phyloP scores from a whole-genome alignment of 2,329 filamentous ascomycete genomes.

The Penicillium hesseltinei region DNA sequence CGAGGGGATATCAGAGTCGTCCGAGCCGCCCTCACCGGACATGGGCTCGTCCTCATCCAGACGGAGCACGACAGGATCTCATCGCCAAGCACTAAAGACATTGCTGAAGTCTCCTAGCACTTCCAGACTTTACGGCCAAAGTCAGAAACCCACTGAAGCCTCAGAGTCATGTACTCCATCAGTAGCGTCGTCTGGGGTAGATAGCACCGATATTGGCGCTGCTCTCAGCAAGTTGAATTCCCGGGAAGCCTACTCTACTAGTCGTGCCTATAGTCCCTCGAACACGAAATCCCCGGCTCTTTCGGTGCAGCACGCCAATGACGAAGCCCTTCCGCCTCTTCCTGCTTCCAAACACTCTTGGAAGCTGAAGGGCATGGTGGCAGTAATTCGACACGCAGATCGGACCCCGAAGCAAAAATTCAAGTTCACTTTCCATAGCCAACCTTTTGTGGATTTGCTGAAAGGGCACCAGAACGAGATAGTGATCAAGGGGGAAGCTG shows the following conservation, averaged over 20 bases:
- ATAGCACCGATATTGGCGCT: constrained; percentile 26
- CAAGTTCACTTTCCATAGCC: constrained; percentile 98
- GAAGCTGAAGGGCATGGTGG: constrained; percentile 97
- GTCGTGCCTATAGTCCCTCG: constrained; percentile 25
- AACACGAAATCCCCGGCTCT: constrained; percentile 28
- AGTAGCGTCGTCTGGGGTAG: constrained; percentile 33
- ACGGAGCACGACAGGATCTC: constrained; percentile 42
- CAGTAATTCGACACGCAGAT: constrained; percentile 93
- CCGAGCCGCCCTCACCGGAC: constrained; percentile 38
- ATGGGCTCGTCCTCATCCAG: constrained; percentile 32
- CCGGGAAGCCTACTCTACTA: constrained; percentile 23
- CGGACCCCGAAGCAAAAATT: constrained; percentile 98
- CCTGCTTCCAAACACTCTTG: constrained; percentile 85
- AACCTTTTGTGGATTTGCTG: constrained; percentile 89
- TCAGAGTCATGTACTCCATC: constrained; percentile 35
- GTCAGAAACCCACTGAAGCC: constrained; percentile 43
- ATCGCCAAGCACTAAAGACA: constrained; percentile 54
- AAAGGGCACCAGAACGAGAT: constrained; percentile 97
- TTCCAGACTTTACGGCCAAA: constrained; percentile 53
- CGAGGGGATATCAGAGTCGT: constrained; percentile 34
- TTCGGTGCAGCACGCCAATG: constrained; percentile 25
- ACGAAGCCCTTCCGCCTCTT: constrained; percentile 48
- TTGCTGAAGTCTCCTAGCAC: constrained; percentile 66
- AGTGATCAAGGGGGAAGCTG: constrained; percentile 85
- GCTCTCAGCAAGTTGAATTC: constrained; percentile 18